Conservation (phyloP, 768 basidiomycete species). For the Boletus sensibilis region DNA sequence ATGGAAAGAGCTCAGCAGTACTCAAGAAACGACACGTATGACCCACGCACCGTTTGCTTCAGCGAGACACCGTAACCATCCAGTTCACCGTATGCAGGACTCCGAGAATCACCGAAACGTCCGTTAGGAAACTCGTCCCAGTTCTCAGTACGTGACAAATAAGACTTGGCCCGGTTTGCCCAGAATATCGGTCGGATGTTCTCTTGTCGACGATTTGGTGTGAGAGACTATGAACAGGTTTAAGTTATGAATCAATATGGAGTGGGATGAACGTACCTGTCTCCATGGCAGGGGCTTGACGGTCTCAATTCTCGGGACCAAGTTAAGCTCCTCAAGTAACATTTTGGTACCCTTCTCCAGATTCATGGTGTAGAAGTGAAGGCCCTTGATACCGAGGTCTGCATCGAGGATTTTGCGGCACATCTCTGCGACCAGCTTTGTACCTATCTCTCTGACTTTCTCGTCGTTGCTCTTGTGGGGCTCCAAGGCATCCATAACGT, state of each 20-base stretch:
- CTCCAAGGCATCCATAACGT: slow-evolving; percentile 72
- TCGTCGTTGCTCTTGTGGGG: slow-evolving; percentile 92
- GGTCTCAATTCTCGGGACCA: slow-evolving; percentile 85
- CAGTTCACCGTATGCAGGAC: slow-evolving; percentile 96
- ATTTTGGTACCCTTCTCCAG: slow-evolving; percentile 93
- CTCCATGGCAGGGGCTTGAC: slow-evolving; percentile 97
- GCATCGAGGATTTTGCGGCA: slow-evolving; percentile 82
- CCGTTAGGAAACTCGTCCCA: slow-evolving; percentile 99
- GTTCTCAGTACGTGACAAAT: slow-evolving; percentile 93
- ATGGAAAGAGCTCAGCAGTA: slow-evolving; percentile 7
- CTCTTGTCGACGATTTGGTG: slow-evolving; percentile 87
- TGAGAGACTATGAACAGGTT: slow-evolving; percentile 63
- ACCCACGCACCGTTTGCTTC: slow-evolving; percentile 71
- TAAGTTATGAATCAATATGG: neutral
- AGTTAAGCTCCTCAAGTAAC: slow-evolving; percentile 87
- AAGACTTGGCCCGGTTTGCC: slow-evolving; percentile 95
- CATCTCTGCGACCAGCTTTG: slow-evolving; percentile 93
- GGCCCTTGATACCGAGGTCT: slow-evolving; percentile 78
- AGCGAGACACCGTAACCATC: slow-evolving; percentile 95
- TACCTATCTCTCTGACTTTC: slow-evolving; percentile 88
- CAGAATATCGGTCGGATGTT: slow-evolving; percentile 98
- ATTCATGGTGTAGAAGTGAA: slow-evolving; percentile 99
- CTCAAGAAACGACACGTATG: neutral
- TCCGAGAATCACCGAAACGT: slow-evolving; percentile 94
- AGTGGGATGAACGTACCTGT: slow-evolving; percentile 56